phyloP scores from a whole-genome alignment of 2,329 filamentous ascomycete genomes.

The Colletotrichum musae region DNA sequence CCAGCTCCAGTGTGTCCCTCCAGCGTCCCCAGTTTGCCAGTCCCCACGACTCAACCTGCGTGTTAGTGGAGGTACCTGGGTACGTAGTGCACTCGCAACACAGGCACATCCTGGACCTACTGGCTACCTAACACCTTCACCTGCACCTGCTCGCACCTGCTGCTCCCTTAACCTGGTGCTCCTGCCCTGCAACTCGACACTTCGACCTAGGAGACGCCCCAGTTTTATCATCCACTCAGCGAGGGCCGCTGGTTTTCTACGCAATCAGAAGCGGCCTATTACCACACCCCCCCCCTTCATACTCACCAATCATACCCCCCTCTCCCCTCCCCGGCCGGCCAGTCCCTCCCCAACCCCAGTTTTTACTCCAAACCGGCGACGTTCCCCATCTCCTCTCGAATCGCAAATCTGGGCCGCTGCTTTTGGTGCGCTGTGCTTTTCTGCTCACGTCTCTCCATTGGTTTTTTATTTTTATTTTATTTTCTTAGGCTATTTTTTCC shows the following conservation, averaged over 20 bases:
- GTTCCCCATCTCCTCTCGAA: constrained; percentile 38
- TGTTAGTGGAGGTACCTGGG: too few species aligned
- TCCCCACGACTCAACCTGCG: too few species aligned
- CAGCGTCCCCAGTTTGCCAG: too few species aligned
- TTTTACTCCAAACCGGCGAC: constrained; percentile 40
- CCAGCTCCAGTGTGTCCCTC: neutral
- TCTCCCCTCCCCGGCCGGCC: constrained; percentile 31
- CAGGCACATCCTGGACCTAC: neutral
- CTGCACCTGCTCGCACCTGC: neutral
- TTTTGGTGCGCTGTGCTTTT: constrained; percentile 25
- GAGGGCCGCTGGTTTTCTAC: neutral
- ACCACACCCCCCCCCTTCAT: constrained; percentile 29
- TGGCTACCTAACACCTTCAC: neutral
- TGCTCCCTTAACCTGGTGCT: constrained; percentile 1
- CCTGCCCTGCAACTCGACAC: neutral
- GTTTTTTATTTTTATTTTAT: constrained; percentile 4
- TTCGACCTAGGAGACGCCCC: neutral
- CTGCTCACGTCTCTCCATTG: neutral
- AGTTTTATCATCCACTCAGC: constrained; percentile 2
- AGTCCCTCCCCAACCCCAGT: constrained; percentile 36
- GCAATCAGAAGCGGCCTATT: constrained; percentile 34
- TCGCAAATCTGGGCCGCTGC: constrained; percentile 37
- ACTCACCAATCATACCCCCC: neutral
- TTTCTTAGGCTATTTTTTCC: too few species aligned
- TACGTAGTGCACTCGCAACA: too few species aligned